These are phyloP conservation scores for Chytriomyces hyalinus DNA, from an alignment of 192 early-diverging fungal species.

Conservation along the genomic window DNA sequence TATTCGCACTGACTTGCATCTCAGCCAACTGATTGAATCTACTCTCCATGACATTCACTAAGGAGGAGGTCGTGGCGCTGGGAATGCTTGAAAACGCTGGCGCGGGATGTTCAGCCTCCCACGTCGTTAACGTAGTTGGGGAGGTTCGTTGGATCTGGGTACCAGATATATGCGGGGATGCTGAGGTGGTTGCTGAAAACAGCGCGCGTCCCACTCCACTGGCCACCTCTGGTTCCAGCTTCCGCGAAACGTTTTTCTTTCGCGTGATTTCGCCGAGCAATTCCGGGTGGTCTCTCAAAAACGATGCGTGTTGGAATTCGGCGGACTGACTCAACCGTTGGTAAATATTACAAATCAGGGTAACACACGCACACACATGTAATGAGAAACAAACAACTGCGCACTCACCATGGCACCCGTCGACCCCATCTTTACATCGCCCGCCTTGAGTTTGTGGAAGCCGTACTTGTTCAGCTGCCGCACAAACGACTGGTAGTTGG, in stretches of 20 bases:
- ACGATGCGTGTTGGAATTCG: slow-evolving; percentile 16
- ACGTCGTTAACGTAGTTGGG: too few relatives aligned
- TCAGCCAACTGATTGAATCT: too few relatives aligned
- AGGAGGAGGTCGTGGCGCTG: too few relatives aligned
- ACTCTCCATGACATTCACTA: too few relatives aligned
- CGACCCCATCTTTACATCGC: slow-evolving; percentile 53
- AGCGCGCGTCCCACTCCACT: too few relatives aligned
- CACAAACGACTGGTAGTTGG: slow-evolving; percentile 17
- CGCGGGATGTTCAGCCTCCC: too few relatives aligned
- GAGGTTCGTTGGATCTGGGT: too few relatives aligned
- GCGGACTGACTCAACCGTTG: not conserved
- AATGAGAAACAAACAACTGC: not conserved
- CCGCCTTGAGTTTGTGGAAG: slow-evolving; percentile 67
- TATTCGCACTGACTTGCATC: too few relatives aligned
- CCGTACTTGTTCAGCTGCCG: slow-evolving; percentile 82
- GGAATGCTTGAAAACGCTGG: too few relatives aligned
- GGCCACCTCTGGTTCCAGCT: not conserved
- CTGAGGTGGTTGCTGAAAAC: too few relatives aligned
- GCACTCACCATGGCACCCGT: not conserved
- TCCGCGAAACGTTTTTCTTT: not conserved
- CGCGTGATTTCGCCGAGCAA: not conserved
- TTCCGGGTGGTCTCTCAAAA: not conserved
- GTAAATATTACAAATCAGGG: not conserved
- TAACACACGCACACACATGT: not conserved
- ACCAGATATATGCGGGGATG: too few relatives aligned